Percentiles rank a stretch among this genome's conserved stretches.
Evolutionary conservation across 2,329 filamentous ascomycete species (phyloP).

Genomic region (Penicillium glabrum): DNA sequence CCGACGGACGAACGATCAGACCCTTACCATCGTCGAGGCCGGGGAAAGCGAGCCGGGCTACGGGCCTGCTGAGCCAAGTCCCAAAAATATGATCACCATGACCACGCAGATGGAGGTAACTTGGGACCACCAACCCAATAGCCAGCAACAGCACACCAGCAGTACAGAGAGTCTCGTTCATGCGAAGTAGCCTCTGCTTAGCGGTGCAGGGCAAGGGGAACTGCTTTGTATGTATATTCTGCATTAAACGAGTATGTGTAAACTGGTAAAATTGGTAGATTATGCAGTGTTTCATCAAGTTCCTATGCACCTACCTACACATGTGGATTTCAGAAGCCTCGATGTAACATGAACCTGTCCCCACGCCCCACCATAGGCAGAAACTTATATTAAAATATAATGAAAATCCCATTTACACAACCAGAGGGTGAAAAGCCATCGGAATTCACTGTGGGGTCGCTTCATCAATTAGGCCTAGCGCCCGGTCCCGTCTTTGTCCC

Average conservation of each 20-base stretch:
- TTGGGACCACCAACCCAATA: conserved; percentile 1
- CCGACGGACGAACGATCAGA: background rate
- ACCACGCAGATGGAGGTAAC: conserved; percentile 10
- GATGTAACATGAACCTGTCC: too few relatives aligned
- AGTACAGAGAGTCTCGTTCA: conserved; percentile 8
- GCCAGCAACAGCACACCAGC: background rate
- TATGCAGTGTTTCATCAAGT: too few relatives aligned
- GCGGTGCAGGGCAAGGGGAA: background rate
- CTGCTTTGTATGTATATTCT: background rate
- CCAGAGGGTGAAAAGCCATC: too few relatives aligned
- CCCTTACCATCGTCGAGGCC: background rate
- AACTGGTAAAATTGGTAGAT: too few relatives aligned
- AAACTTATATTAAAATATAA: too few relatives aligned
- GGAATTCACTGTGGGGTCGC: too few relatives aligned
- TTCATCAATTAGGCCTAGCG: too few relatives aligned
- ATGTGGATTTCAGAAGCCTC: too few relatives aligned
- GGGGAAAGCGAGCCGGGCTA: background rate
- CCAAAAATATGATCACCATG: conserved; percentile 5
- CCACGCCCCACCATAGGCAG: too few relatives aligned
- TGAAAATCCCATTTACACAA: too few relatives aligned
- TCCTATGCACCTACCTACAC: too few relatives aligned
- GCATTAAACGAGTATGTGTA: background rate
- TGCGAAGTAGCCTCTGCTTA: background rate
- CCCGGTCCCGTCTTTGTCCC: too few relatives aligned
- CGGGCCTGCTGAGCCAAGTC: background rate